These are phyloP conservation scores for Penicillium paradoxum DNA, from an alignment of 495 filamentous ascomycete genomes.

Conservation along the genomic window DNA sequence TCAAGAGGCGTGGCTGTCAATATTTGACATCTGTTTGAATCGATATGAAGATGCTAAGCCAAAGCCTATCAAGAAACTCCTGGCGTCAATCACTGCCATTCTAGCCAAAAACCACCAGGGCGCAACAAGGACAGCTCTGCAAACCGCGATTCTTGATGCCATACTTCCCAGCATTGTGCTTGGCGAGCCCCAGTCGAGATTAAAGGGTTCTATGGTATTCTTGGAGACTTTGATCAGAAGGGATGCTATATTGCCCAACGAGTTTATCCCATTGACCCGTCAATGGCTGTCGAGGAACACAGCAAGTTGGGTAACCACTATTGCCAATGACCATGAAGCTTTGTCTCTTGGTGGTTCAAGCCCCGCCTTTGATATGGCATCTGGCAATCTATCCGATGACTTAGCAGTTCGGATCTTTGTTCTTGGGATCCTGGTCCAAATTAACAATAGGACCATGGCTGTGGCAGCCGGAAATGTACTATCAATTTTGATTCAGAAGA, in stretches of 20 bases:
- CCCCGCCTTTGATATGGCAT: constrained; percentile 9
- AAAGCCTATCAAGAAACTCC: constrained; percentile 68
- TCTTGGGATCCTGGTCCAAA: constrained; percentile 35
- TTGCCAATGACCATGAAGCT: constrained; percentile 29
- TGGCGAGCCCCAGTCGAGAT: constrained; percentile 35
- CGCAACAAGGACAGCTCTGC: constrained; percentile 18
- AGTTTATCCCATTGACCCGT: constrained; percentile 28
- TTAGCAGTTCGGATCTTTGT: constrained; percentile 30
- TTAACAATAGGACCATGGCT: constrained; percentile 51
- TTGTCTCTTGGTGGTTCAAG: constrained; percentile 20
- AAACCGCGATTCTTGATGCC: constrained; percentile 19
- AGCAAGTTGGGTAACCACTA: constrained; percentile 26
- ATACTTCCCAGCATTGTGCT: constrained; percentile 36
- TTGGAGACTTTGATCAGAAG: constrained; percentile 41
- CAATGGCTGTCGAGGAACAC: constrained; percentile 32
- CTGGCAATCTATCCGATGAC: constrained; percentile 7
- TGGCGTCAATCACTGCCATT: constrained; percentile 54
- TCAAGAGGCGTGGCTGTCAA: constrained; percentile 46
- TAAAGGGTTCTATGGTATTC: constrained; percentile 39
- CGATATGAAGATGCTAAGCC: constrained; percentile 69
- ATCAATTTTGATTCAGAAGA: constrained; percentile 50
- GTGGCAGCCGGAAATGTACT: constrained; percentile 62
- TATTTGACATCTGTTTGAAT: constrained; percentile 68
- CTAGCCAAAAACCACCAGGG: constrained; percentile 45
- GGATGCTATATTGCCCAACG: constrained; percentile 26